These are phyloP conservation scores for Saccharomycopsis schoenii DNA, from an alignment of 805 yeast species.

Conservation along the genomic window DNA sequence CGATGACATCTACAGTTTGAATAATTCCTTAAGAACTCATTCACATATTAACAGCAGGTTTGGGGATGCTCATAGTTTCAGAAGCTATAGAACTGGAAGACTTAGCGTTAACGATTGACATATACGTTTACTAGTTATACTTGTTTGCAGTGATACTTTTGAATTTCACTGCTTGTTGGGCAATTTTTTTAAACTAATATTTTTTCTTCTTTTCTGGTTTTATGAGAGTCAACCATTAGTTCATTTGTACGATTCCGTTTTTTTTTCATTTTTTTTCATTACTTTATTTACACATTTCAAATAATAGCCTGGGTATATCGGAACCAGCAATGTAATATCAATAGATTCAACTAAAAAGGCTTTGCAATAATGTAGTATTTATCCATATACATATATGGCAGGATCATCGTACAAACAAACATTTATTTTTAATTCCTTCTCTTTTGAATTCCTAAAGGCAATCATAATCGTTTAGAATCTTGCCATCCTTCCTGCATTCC, in stretches of 20 bases:
- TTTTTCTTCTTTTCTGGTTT: not conserved
- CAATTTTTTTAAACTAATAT: not conserved
- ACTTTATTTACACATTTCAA: not conserved
- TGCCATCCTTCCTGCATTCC: too few species aligned
- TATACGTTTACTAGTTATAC: not conserved
- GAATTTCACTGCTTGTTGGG: not conserved
- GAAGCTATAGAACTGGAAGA: conserved; percentile 12
- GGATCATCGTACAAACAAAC: too few species aligned
- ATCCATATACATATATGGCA: too few species aligned
- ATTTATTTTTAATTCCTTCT: not conserved
- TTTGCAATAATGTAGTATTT: too few species aligned
- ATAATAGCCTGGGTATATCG: not conserved
- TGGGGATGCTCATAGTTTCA: conserved; percentile 11
- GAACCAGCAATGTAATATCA: not conserved
- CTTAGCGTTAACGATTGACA: conserved; percentile 1
- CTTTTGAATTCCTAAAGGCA: not conserved
- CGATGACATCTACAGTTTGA: conserved; percentile 16
- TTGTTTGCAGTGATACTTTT: not conserved
- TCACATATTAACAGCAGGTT: conserved; percentile 2
- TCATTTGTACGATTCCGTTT: not conserved
- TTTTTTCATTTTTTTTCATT: not conserved
- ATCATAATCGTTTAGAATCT: too few species aligned
- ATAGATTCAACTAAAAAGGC: not conserved
- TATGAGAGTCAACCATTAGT: not conserved
- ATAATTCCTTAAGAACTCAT: conserved; percentile 12